Evolutionary conservation across 768 basidiomycete genomes (phyloP).

Genomic region (Trametopsis cervina): DNA sequence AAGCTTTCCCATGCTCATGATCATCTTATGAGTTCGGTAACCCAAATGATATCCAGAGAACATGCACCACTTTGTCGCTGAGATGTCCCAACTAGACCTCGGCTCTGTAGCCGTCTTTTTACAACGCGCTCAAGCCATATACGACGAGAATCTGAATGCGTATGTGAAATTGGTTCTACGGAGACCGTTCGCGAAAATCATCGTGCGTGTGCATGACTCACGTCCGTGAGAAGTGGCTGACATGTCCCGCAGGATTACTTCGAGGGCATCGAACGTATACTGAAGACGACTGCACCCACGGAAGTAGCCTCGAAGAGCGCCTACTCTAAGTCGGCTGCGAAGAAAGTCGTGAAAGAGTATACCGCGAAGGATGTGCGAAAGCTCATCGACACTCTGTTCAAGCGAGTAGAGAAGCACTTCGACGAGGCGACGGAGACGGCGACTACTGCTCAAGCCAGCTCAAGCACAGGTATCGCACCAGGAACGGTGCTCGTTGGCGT

Average conservation of each 20-base stretch:
- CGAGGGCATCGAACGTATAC: constrained; percentile 82
- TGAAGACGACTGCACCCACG: constrained; percentile 69
- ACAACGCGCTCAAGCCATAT: constrained; percentile 71
- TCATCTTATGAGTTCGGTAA: neutral
- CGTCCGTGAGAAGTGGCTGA: neutral
- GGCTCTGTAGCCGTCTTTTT: constrained; percentile 56
- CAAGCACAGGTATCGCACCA: constrained; percentile 40
- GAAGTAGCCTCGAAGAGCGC: constrained; percentile 71
- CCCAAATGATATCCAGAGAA: constrained; percentile 54
- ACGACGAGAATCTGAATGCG: constrained; percentile 81
- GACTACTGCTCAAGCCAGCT: constrained; percentile 45
- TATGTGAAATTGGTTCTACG: constrained; percentile 87
- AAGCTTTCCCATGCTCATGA: constrained; percentile 20
- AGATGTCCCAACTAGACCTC: constrained; percentile 66
- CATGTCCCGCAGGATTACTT: constrained; percentile 75
- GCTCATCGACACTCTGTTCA: constrained; percentile 76
- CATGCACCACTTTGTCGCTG: constrained; percentile 90
- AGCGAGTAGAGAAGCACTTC: constrained; percentile 95
- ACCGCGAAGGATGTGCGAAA: constrained; percentile 87
- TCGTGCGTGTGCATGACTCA: constrained; percentile 43
- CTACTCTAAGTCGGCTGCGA: constrained; percentile 73
- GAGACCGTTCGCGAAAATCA: constrained; percentile 78
- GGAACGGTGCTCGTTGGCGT: constrained; percentile 74
- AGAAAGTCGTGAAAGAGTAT: constrained; percentile 81
- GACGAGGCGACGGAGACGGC: constrained; percentile 70